These are phyloP conservation scores for Styphnolobium japonicum DNA, from an alignment of 306 rosid genomes.

Conservation along the genomic window DNA sequence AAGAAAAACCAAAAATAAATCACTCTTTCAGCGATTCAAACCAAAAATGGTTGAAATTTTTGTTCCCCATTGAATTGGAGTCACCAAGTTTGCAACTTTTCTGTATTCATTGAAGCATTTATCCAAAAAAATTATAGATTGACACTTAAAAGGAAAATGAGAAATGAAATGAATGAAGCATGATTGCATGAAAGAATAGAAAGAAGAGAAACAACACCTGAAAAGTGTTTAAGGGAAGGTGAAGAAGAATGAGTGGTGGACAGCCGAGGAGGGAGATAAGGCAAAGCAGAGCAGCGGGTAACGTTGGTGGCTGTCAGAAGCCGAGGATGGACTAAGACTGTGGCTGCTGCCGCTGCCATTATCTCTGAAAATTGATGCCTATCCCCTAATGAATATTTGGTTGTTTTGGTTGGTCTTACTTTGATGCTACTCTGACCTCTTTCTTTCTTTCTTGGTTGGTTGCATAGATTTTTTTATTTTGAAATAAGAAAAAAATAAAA, in stretches of 20 bases:
- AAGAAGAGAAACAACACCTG: slow-evolving; percentile 50
- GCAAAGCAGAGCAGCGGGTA: slow-evolving; percentile 49
- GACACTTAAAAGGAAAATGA: neutral
- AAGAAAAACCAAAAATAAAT: neutral
- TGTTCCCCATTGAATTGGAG: neutral
- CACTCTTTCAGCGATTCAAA: neutral
- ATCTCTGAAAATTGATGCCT: neutral
- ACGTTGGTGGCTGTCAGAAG: slow-evolving; percentile 30
- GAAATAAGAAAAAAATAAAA: neutral
- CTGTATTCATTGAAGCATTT: too few species aligned
- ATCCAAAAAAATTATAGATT: neutral
- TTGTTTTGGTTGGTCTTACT: neutral
- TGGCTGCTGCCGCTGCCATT: slow-evolving; percentile 58
- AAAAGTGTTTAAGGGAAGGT: slow-evolving; percentile 32
- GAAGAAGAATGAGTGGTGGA: slow-evolving; percentile 37
- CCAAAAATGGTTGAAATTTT: neutral
- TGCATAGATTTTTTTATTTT: neutral
- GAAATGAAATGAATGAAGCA: too few species aligned
- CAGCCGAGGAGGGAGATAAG: slow-evolving; percentile 54
- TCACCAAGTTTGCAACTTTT: neutral
- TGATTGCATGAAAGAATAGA: neutral
- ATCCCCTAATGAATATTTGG: neutral
- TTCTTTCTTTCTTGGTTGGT: neutral
- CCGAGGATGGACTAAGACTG: slow-evolving; percentile 41
- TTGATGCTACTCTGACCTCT: neutral